phyloP scores from a whole-genome alignment of 2,329 filamentous ascomycete genomes.

The Hawksworthiomyces lignivorus region DNA sequence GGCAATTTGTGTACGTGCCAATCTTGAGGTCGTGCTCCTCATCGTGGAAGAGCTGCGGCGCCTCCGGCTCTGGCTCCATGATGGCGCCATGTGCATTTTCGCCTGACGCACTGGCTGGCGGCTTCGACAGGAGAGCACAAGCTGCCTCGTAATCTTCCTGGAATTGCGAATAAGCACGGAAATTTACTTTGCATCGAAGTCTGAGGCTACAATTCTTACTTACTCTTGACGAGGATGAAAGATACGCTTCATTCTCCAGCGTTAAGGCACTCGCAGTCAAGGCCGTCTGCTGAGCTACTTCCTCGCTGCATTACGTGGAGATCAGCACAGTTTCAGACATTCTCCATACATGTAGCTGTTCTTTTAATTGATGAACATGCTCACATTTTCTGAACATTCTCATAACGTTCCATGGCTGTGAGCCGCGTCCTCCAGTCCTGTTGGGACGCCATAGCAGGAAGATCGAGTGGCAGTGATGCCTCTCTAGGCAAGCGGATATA shows the following conservation, averaged over 20 bases:
- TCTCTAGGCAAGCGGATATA: too few species aligned
- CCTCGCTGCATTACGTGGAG: conserved; percentile 13
- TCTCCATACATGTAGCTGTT: too few species aligned
- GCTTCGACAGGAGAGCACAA: conserved; percentile 21
- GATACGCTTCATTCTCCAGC: conserved; percentile 58
- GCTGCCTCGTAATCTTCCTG: conserved; percentile 53
- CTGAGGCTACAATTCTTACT: too few species aligned
- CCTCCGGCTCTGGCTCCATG: conserved; percentile 2
- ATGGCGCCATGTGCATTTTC: conserved; percentile 9
- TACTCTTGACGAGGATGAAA: conserved; percentile 51
- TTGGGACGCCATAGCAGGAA: not conserved
- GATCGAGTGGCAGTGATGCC: too few species aligned
- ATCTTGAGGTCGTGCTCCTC: conserved; percentile 36
- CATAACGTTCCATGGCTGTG: not conserved
- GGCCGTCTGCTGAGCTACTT: conserved; percentile 14
- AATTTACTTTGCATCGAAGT: too few species aligned
- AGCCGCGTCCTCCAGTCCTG: not conserved
- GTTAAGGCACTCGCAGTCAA: conserved; percentile 45
- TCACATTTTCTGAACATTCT: conserved; percentile 5
- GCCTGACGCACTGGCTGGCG: not conserved
- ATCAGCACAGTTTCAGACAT: too few species aligned
- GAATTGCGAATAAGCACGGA: conserved; percentile 5
- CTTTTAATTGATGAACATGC: not conserved
- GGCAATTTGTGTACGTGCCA: conserved; percentile 46
- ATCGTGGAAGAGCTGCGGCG: not conserved